A percentile compares a stretch with the other conserved stretches of the same genome.
Conservation (phyloP, 2,329 filamentous ascomycete species). For the Rhexocercosporidium sp. region DNA sequence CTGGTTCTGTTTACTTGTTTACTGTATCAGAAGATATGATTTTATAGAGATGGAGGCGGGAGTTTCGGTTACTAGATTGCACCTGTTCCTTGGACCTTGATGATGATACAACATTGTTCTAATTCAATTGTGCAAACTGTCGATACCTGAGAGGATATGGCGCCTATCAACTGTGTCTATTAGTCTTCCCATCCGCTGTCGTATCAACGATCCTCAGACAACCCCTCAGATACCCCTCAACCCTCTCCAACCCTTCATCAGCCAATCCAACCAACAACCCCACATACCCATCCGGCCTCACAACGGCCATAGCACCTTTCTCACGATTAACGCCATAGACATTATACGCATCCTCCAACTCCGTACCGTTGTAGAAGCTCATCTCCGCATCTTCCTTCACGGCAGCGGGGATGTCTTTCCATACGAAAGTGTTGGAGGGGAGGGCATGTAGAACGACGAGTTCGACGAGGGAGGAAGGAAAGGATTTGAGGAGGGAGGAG, state of each 20-base stretch:
- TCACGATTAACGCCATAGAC: conserved; percentile 71
- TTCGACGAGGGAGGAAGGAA: conserved; percentile 68
- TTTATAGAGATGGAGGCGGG: too few relatives aligned
- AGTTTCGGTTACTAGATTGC: too few relatives aligned
- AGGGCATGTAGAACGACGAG: conserved; percentile 60
- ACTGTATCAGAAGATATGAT: too few relatives aligned
- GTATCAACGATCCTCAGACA: not conserved
- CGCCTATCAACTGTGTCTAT: not conserved
- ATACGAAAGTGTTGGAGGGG: conserved; percentile 19
- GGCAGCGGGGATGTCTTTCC: conserved; percentile 50
- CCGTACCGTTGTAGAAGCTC: conserved; percentile 52
- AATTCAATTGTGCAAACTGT: too few relatives aligned
- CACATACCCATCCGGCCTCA: conserved; percentile 75
- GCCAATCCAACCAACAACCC: conserved; percentile 44
- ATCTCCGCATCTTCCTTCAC: conserved; percentile 70
- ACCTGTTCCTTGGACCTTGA: too few relatives aligned
- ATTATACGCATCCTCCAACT: conserved; percentile 63
- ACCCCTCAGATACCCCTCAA: not conserved
- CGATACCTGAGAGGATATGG: too few relatives aligned
- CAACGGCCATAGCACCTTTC: conserved; percentile 61
- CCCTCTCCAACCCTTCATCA: not conserved
- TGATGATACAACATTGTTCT: not conserved
- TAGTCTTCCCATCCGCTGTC: not conserved
- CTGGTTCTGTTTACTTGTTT: too few relatives aligned
- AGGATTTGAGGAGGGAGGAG: not conserved